These are phyloP conservation scores for Botryotinia convoluta DNA, from an alignment of 2,329 filamentous ascomycete species.

Conservation along the genomic window DNA sequence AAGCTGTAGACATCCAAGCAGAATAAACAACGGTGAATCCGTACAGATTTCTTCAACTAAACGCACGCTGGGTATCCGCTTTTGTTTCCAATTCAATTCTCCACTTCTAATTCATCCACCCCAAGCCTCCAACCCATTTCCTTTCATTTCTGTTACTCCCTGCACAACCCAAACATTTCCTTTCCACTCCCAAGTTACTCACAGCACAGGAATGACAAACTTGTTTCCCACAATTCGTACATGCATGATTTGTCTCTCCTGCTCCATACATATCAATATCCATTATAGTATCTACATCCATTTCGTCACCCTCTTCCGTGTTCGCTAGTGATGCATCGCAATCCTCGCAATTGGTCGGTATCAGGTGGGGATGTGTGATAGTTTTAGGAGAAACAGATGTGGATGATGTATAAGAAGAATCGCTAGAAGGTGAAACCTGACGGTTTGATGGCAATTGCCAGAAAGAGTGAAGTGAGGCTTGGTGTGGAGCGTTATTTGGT, in stretches of 20 bases:
- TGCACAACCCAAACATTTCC: slow-evolving; percentile 53
- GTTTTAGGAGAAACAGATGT: slow-evolving; percentile 18
- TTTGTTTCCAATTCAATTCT: not conserved
- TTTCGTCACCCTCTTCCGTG: slow-evolving; percentile 34
- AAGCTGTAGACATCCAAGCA: slow-evolving; percentile 1
- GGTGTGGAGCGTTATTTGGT: slow-evolving; percentile 35
- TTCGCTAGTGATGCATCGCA: slow-evolving; percentile 44
- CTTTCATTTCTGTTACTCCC: slow-evolving; percentile 22
- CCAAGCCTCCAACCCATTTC: slow-evolving; percentile 28
- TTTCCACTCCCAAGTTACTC: slow-evolving; percentile 54
- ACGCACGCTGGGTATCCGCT: slow-evolving; percentile 14
- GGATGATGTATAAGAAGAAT: slow-evolving; percentile 32
- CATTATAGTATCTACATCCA: slow-evolving; percentile 45
- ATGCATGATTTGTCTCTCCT: slow-evolving; percentile 39
- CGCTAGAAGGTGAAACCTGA: slow-evolving; percentile 38
- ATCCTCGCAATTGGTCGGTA: slow-evolving; percentile 51
- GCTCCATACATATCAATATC: slow-evolving; percentile 39
- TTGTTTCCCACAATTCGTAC: slow-evolving; percentile 51
- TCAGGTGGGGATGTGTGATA: slow-evolving; percentile 25
- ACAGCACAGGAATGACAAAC: slow-evolving; percentile 61
- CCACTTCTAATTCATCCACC: slow-evolving; percentile 24
- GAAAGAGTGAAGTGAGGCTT: slow-evolving; percentile 58
- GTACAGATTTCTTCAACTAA: not conserved
- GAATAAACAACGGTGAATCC: not conserved
- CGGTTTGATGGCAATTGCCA: slow-evolving; percentile 50